Evolutionary conservation across 805 yeast species (phyloP).

Genomic region (Spencermartinsiella europaea): DNA sequence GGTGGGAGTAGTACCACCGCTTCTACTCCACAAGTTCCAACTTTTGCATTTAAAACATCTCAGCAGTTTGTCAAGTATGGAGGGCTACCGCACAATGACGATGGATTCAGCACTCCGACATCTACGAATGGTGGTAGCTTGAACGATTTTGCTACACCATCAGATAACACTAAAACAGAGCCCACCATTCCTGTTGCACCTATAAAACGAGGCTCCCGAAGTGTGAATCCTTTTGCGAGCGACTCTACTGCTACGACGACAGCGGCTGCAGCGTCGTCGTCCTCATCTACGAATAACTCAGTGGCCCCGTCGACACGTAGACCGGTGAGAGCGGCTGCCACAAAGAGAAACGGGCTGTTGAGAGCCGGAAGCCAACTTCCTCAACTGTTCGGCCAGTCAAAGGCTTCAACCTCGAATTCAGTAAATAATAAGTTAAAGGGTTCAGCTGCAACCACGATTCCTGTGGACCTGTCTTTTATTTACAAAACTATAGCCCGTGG

Average conservation of each 20-base stretch:
- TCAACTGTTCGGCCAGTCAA: background rate
- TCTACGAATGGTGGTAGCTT: background rate
- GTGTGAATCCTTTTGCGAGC: background rate
- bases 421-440: background rate
- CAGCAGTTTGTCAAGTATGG: slow-evolving; percentile 13
- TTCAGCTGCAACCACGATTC: slow-evolving; percentile 8
- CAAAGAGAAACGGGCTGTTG: background rate
- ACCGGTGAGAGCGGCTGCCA: background rate
- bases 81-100: background rate
- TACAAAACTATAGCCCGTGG: slow-evolving; percentile 55
- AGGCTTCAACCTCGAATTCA: background rate
- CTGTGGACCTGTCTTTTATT: slow-evolving; percentile 43
- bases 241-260: background rate
- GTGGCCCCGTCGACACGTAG: background rate
- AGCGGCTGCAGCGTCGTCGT: background rate
- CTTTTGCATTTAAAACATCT: slow-evolving; percentile 15
- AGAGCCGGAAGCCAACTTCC: background rate
- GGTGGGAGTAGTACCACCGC: background rate
- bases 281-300: no score
- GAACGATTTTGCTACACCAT: background rate
- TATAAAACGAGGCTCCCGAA: background rate
- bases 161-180: background rate
- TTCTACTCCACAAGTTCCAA: slow-evolving; percentile 1
- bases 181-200: background rate
- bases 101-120: slow-evolving; percentile 7